Percentiles rank a stretch among this genome's conserved stretches.
Conservation (phyloP, 768 basidiomycete genomes). For the Goffeauzyma gilvescens region DNA sequence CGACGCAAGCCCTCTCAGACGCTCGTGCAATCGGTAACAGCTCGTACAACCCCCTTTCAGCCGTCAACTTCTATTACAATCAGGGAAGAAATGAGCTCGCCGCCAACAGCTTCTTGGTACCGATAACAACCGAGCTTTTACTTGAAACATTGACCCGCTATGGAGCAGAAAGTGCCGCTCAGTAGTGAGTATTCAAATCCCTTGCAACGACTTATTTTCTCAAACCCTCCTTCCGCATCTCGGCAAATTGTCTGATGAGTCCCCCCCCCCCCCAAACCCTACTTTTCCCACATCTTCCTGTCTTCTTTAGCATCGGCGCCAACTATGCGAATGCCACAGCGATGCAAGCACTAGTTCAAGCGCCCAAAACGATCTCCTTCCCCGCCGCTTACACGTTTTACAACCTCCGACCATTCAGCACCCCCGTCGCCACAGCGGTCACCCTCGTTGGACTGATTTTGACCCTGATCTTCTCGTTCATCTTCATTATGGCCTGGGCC, state of each 20-base stretch:
- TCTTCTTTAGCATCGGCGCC: conserved; percentile 10
- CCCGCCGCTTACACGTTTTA: conserved; percentile 29
- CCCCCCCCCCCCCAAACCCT: no score
- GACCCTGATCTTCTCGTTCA: conserved; percentile 30
- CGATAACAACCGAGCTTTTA: conserved; percentile 25
- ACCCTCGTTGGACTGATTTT: conserved; percentile 35
- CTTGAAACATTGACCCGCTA: conserved; percentile 8
- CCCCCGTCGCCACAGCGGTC: conserved; percentile 35
- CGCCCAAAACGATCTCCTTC: conserved; percentile 34
- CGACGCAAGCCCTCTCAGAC: conserved; percentile 25
- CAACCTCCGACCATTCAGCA: conserved; percentile 35
- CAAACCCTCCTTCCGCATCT: conserved; percentile 3
- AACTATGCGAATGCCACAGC: conserved; percentile 34
- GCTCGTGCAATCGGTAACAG: conserved; percentile 34
- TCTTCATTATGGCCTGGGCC: conserved; percentile 25
- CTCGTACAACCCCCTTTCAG: conserved; percentile 31
- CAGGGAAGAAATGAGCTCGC: conserved; percentile 37
- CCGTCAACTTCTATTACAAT: conserved; percentile 35
- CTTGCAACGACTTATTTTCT: no score
- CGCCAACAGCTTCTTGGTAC: conserved; percentile 34
- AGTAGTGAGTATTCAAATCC: conserved; percentile 26
- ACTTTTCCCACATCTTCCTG: no score
- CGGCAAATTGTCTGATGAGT: background rate
- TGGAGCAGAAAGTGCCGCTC: conserved; percentile 13
- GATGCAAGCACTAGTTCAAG: conserved; percentile 31